phyloP scores from a whole-genome alignment of 805 yeast species.

The Brettanomyces sp. region DNA sequence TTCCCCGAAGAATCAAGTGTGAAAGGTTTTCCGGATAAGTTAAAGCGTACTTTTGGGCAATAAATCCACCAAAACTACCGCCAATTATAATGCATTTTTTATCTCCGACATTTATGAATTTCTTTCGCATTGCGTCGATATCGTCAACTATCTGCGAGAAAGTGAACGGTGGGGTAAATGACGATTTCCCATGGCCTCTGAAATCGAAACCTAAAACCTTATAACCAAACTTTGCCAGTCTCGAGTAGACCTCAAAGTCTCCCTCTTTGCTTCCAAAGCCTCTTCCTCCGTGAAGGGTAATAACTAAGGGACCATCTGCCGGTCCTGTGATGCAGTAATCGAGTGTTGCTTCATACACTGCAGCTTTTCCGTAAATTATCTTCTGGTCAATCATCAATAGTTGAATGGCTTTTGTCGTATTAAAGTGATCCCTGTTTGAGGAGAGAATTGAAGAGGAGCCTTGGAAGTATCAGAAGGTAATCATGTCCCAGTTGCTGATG shows the following conservation, averaged over 20 bases:
- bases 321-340: conserved; percentile 12
- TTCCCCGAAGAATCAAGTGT: conserved; percentile 14
- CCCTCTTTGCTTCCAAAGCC: conserved; percentile 16
- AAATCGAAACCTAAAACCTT: conserved; percentile 17
- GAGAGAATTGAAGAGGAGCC: too few species aligned
- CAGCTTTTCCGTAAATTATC: conserved; percentile 3
- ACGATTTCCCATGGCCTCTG: conserved; percentile 17
- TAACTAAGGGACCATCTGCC: conserved; percentile 10
- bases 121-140: conserved; percentile 12
- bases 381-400: not conserved
- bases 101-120: conserved; percentile 4
- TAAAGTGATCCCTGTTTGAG: too few species aligned
- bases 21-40: conserved; percentile 11
- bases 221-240: conserved; percentile 12
- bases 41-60: conserved; percentile 18
- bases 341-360: conserved; percentile 10
- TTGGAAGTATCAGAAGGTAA: too few species aligned
- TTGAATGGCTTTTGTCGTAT: too few species aligned
- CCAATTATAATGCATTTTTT: conserved; percentile 14
- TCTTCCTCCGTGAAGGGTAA: conserved; percentile 18
- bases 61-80: conserved; percentile 19
- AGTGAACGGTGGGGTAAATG: conserved; percentile 5
- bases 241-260: conserved; percentile 14
- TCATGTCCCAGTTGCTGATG: too few species aligned
- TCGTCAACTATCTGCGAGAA: conserved; percentile 16